Evolutionary conservation across 176 grass and related monocot genomes (phyloP).

Genomic region (Urochloa ruziziensis): DNA sequence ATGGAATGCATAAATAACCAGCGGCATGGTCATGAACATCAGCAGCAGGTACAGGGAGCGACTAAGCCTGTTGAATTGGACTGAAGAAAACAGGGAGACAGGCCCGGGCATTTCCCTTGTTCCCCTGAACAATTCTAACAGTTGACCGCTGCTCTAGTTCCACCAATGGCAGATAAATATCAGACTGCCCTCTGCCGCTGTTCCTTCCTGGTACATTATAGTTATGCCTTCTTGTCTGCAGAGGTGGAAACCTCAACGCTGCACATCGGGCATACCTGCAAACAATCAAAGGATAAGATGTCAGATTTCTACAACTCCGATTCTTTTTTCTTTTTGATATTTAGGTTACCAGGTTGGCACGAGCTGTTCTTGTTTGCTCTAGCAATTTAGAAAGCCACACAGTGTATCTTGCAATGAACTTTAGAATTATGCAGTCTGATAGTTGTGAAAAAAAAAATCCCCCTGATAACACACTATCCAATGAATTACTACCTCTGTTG

Average conservation of each 20-base stretch:
- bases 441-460: not conserved
- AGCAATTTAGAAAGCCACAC: not conserved
- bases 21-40: not conserved
- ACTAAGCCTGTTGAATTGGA: not conserved
- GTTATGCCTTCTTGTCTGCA: constrained; percentile 29
- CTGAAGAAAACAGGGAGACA: not conserved
- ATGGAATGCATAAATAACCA: constrained; percentile 22
- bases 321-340: not conserved
- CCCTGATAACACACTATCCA: not conserved
- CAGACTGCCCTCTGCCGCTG: not conserved
- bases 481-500: not conserved
- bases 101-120: not conserved
- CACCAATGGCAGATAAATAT: constrained; percentile 9
- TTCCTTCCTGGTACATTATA: not conserved
- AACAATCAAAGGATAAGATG: not conserved
- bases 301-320: not conserved
- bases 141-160: constrained; percentile 1
- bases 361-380: not conserved
- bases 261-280: constrained; percentile 81
- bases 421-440: not conserved
- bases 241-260: constrained; percentile 67
- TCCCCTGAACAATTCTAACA: not conserved
- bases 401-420: not conserved
- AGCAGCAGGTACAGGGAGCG: not conserved
- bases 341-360: not conserved